These are phyloP conservation scores for Ogataea ganodermae DNA, from an alignment of 805 yeast genomes.

Conservation along the genomic window DNA sequence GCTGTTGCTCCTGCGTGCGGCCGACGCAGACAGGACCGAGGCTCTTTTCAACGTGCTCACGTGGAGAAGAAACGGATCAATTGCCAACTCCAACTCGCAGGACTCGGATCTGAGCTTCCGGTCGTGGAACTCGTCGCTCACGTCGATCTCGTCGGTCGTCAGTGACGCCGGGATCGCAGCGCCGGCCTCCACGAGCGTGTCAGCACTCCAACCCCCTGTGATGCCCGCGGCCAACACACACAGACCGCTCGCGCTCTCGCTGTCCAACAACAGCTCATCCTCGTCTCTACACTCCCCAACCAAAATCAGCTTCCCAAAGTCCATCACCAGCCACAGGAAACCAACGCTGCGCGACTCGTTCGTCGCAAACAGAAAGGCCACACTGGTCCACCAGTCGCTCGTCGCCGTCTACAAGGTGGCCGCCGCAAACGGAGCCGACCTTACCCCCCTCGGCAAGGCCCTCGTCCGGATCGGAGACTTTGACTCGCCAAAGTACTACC, in stretches of 20 bases:
- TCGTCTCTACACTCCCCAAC: slow-evolving; percentile 10
- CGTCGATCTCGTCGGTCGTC: slow-evolving; percentile 17
- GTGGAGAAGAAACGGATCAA: slow-evolving; percentile 13
- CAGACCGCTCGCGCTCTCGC: not conserved
- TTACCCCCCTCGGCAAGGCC: slow-evolving; percentile 11
- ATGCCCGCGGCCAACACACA: slow-evolving; percentile 7
- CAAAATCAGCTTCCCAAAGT: slow-evolving; percentile 9
- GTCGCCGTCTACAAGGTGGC: slow-evolving; percentile 10
- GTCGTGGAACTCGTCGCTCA: slow-evolving; percentile 17
- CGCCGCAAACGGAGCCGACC: not conserved
- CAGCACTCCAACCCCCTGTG: slow-evolving; percentile 8
- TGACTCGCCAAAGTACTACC: slow-evolving; percentile 12
- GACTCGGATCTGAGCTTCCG: slow-evolving; percentile 25
- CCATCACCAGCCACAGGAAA: slow-evolving; percentile 5
- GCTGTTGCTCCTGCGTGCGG: slow-evolving; percentile 11
- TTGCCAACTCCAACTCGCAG: slow-evolving; percentile 30
- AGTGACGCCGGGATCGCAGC: not conserved
- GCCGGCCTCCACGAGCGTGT: not conserved
- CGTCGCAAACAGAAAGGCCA: slow-evolving; percentile 9
- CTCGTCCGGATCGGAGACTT: slow-evolving; percentile 19
- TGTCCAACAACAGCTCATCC: slow-evolving; percentile 5
- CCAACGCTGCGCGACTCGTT: slow-evolving; percentile 4
- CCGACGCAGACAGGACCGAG: slow-evolving; percentile 11
- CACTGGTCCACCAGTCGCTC: slow-evolving; percentile 15
- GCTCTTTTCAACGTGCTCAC: slow-evolving; percentile 13